Evolutionary conservation across 495 filamentous ascomycete species (phyloP).

Genomic region (Echria macrotheca): DNA sequence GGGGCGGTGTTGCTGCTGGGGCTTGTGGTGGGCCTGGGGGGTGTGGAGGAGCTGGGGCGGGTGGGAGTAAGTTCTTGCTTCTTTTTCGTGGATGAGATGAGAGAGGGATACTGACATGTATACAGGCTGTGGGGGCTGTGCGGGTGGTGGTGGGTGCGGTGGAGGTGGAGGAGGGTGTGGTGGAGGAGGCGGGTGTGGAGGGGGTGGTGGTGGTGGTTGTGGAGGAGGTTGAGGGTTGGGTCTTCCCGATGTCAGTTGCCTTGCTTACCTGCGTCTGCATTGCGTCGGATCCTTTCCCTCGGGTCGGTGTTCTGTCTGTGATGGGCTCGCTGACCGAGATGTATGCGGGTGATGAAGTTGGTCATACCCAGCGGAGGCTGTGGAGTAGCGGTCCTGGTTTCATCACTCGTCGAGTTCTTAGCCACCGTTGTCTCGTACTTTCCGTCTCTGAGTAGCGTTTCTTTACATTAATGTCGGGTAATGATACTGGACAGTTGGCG

Average conservation of each 20-base stretch:
- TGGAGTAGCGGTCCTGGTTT: too few relatives aligned
- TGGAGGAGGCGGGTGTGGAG: background rate
- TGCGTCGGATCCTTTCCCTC: too few relatives aligned
- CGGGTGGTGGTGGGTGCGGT: background rate
- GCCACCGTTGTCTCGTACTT: too few relatives aligned
- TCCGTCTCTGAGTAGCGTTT: too few relatives aligned
- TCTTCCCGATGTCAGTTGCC: background rate
- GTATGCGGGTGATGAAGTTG: background rate
- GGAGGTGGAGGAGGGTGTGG: background rate
- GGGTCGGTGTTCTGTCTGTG: too few relatives aligned
- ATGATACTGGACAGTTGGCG: too few relatives aligned
- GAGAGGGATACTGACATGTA: background rate
- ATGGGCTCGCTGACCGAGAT: background rate
- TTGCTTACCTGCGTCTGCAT: too few relatives aligned
- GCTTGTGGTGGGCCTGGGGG: conserved; percentile 29
- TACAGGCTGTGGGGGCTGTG: background rate
- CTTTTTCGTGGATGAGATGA: background rate
- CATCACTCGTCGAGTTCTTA: too few relatives aligned
- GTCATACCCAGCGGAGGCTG: background rate
- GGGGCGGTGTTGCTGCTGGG: conserved; percentile 32
- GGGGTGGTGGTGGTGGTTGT: conserved; percentile 1
- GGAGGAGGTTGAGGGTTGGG: background rate
- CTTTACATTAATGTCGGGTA: too few relatives aligned
- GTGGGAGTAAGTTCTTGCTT: conserved; percentile 33
- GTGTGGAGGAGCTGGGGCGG: conserved; percentile 48